Evolutionary conservation across 2,329 filamentous ascomycete genomes (phyloP).

Genomic region (Colletotrichum chlorophyti): DNA sequence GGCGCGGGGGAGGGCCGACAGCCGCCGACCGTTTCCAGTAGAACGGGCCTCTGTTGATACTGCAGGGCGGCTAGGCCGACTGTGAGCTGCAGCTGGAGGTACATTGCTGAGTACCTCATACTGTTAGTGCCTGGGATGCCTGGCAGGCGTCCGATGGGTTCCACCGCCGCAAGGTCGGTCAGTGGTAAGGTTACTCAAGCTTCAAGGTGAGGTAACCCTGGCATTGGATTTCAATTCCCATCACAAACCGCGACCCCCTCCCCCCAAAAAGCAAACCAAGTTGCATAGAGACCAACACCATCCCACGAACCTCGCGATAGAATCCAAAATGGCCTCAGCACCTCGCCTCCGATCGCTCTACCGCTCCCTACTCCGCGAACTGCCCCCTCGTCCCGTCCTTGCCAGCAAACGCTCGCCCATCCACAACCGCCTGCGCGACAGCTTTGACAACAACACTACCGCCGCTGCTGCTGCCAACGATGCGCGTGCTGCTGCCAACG

Average conservation of each 20-base stretch:
- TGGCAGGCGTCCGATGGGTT: not conserved
- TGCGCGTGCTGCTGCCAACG: conserved; percentile 32
- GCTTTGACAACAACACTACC: conserved; percentile 56
- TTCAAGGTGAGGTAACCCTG: not conserved
- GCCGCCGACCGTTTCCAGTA: too few species aligned
- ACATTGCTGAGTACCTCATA: too few species aligned
- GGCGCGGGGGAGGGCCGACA: conserved; percentile 5
- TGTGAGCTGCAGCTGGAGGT: too few species aligned
- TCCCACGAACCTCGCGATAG: not conserved
- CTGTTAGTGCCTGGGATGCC: not conserved
- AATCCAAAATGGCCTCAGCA: conserved; percentile 40
- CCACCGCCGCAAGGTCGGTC: not conserved
- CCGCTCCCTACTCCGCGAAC: conserved; percentile 86
- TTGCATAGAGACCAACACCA: not conserved
- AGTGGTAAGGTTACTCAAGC: too few species aligned
- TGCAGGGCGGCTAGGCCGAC: too few species aligned
- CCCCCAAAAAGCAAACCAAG: not conserved
- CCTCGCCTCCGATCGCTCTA: conserved; percentile 75
- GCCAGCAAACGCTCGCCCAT: conserved; percentile 68
- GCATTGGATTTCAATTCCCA: not conserved
- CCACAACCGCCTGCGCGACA: conserved; percentile 71
- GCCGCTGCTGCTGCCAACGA: conserved; percentile 34
- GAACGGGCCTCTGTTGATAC: too few species aligned
- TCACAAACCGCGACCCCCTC: not conserved
- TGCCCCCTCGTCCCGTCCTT: conserved; percentile 73